Base-by-base conservation (phyloP, 2,329 filamentous ascomycete genomes). In the Nemania sp. region DNA sequence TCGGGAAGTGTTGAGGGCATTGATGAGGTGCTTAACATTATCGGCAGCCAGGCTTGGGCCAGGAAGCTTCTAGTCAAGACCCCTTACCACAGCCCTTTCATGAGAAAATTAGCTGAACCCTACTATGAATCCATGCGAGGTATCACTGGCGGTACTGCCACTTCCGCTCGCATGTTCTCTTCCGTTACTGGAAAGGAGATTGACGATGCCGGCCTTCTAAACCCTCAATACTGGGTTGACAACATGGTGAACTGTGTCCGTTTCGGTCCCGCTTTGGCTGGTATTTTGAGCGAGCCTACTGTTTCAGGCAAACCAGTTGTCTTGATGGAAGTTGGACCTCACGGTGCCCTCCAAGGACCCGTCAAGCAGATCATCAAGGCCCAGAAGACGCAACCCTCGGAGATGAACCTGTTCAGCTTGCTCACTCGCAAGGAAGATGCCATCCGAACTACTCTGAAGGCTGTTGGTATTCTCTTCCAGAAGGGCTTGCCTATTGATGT, bases 71-170 rank as follows among this genome's bases (percentile, higher is more conserved):
- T 76, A 4, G 80, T 83, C 20, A 80, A 82, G 58, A 79, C 76
- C 2, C 82, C 83, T 0, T 85, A 83, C 67, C 83, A 85, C 72
- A 82, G 81, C 0, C 77, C 77, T 32, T 80, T 80, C 66, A 82
- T 83, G 80, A 72, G 76, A 26, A 73, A 76, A 22, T 71, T 79
- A 13, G 77, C 75, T 1, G 76, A 78, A 38, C 74, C 76, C 13
- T 82, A 82, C 61, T 69, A 74, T 27, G 72, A 73, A 58, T 78
- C 68, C 43, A 73, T 71, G 73, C 70, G 62, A 66, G 72, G 63
- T 60, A 74, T 74, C 55, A 66, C 62, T 32, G 53, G 63, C 32
- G 66, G 67, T 22, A 55, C 64, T 43, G 24, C 58, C 49, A 71
- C 64, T 13, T 59, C 66, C 43, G 24, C 59, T 62, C 66, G 70